Base-by-base conservation (phyloP, 2,329 filamentous ascomycete species). In the Diaporthe ampelina region DNA sequence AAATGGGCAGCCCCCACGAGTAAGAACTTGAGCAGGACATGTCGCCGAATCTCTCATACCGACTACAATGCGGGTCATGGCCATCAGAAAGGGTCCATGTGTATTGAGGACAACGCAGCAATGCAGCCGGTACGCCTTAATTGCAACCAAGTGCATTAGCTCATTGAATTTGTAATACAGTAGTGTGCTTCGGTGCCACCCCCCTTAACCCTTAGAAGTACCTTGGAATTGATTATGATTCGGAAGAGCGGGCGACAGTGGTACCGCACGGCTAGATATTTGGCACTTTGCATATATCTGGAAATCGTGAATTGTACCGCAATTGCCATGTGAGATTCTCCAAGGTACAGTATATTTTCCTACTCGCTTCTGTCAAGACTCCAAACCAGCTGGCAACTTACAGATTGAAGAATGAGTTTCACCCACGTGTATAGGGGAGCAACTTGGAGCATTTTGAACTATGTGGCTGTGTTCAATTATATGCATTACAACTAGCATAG, bases 41-140 rank as follows among this genome's bases (percentile, higher is more conserved):
- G 26, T 24, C 50, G 43, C 26, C 43, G 32, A 50, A 67, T 45
- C 29, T 4, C 24, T 50, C 7, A 32, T 35, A 13, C 24, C 19
- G 29, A 35, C 24, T 29, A 21, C 29, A 32, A 50, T n/a, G 26
- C n/a, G 43, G 43, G 61, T 7, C 35, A 21, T 67, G 61, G 45
- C 24, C 15, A n/a, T 4, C 37, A 40, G 21, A 21, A 17, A 5
- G 29, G 29, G 37, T 13, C 37, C 37, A 40, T 11, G 37, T 40
- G 37, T 24, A 29, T 29, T 32, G 19, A 67, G 43, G 61, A 67
- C 43, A 67, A 32, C 61, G 21, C 61, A 52, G 50, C 61, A 13
- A 29, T 67, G 61, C 61, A 67, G 45, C 61, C 3, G 26, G 9
- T 7, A 52, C 19, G 43, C 17, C 61, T 35, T 17, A 21, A n/a